Evolutionary conservation across 768 basidiomycete genomes (phyloP).

Genomic region (Suillus alpinus): DNA sequence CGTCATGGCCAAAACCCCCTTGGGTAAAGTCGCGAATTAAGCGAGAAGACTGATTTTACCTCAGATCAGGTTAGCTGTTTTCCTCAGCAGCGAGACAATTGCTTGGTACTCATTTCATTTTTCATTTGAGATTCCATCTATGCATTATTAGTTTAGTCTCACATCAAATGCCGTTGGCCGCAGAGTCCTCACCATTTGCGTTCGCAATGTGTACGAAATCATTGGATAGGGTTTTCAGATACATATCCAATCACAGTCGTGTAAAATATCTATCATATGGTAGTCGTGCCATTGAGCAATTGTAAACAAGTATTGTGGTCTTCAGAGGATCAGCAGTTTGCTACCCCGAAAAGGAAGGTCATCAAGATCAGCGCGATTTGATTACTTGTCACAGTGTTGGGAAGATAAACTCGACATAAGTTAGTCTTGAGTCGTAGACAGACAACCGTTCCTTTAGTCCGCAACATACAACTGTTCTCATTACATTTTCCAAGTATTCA

Average conservation of each 20-base stretch:
- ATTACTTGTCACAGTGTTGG: too few relatives aligned
- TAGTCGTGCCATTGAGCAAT: background rate
- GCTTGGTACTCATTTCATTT: background rate
- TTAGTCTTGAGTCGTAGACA: background rate
- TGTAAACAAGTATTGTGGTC: background rate
- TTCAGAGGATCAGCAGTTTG: background rate
- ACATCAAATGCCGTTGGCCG: background rate
- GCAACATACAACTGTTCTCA: background rate
- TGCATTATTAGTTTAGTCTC: background rate
- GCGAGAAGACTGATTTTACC: background rate
- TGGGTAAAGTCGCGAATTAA: constrained; percentile 51
- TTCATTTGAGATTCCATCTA: background rate
- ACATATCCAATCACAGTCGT: background rate
- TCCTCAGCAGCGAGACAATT: background rate
- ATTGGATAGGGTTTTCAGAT: background rate
- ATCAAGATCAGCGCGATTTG: background rate
- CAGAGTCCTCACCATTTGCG: background rate
- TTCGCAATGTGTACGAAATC: background rate
- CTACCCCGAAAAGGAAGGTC: background rate
- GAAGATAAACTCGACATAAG: background rate
- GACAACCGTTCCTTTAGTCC: background rate
- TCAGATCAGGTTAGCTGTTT: background rate
- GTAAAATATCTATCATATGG: background rate
- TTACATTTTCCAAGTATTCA: background rate
- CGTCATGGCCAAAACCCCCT: constrained; percentile 76